Base-by-base conservation (phyloP, 257 asterid genomes). In the Henckelia pumila region DNA sequence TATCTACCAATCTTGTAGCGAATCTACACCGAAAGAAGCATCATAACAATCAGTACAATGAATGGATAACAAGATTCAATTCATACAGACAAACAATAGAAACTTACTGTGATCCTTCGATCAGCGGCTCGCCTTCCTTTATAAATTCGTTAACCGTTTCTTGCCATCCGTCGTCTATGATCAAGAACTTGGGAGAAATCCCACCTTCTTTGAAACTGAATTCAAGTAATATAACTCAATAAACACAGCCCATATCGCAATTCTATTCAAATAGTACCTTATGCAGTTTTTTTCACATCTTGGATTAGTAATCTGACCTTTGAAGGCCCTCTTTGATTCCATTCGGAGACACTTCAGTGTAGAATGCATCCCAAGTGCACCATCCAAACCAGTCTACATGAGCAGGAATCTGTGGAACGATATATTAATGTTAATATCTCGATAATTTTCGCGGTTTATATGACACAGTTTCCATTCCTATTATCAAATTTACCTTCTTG, bases 81-180 rank as follows among this genome's bases (percentile, higher is more conserved):
- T 59, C 23, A 19, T 24, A 7, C 49, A 16, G 19, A 17, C 14
- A 22, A 59, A 28, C 66, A 61, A 25, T 40, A 57, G 67, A 44
- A 24, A 66, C 90, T 80, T 75, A 88, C 95, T 83, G 86, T 57
- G 87, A 75, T 32, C 91, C 91, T 63, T 74, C 84, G 21, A 73
- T 61, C 1, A 67, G 26, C 2, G 89, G 81, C 58, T 86, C 76
- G 25, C 87, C 88, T 69, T 76, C 89, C 64, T 80, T 83, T 7
- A 61, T 70, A 55, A 81, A 82, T 53, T 85, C 90, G 19, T 88
- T 88, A 2, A 22, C 69, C 0, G 87, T 81, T 19, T 83, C 83
- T 75, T 89, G 96, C 96, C 96, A 89, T n/a, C 95, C 96, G 37
- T 89, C 95, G 55, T 89, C 96, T 57, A 89, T 82, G 74, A 87